These are phyloP conservation scores for Phaeomoniella chlamydospora DNA, from an alignment of 2,329 filamentous ascomycete species.

Conservation along the genomic window DNA sequence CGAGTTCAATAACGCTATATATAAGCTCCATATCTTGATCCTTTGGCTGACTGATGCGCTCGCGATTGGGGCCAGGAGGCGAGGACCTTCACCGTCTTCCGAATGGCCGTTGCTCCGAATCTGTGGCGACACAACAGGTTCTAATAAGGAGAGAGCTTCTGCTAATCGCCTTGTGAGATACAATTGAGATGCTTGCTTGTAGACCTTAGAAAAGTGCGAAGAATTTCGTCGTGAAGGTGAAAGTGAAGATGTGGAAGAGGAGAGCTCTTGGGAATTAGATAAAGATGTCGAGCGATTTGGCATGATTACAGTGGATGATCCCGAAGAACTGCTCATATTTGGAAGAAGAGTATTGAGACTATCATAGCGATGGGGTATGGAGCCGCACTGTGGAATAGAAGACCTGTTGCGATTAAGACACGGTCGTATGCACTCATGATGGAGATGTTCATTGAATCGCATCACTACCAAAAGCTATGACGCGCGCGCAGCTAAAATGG, in stretches of 20 bases:
- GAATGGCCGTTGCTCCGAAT: slow-evolving; percentile 19
- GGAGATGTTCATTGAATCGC: too few relatives aligned
- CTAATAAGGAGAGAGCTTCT: slow-evolving; percentile 73
- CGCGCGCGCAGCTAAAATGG: too few relatives aligned
- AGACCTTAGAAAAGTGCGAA: slow-evolving; percentile 70
- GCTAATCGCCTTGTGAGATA: slow-evolving; percentile 88
- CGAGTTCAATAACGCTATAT: slow-evolving; percentile 83
- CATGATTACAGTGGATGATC: slow-evolving; percentile 6
- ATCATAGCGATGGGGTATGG: too few relatives aligned
- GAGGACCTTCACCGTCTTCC: slow-evolving; percentile 31
- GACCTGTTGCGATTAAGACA: too few relatives aligned
- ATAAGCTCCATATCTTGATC: slow-evolving; percentile 95
- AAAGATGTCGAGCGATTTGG: slow-evolving; percentile 16
- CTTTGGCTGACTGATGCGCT: slow-evolving; percentile 67
- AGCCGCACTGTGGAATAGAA: too few relatives aligned
- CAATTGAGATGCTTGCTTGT: slow-evolving; percentile 84
- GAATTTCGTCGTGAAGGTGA: slow-evolving; percentile 39
- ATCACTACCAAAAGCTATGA: too few relatives aligned
- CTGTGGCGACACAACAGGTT: slow-evolving; percentile 56
- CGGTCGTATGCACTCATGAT: too few relatives aligned
- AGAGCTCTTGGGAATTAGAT: slow-evolving; percentile 39
- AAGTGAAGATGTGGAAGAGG: slow-evolving; percentile 56
- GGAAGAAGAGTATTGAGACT: too few relatives aligned
- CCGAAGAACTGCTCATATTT: slow-evolving; percentile 1
- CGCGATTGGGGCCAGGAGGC: slow-evolving; percentile 57